Conservation (phyloP, 2,329 filamentous ascomycete species). For the Juglanconis juglandina region DNA sequence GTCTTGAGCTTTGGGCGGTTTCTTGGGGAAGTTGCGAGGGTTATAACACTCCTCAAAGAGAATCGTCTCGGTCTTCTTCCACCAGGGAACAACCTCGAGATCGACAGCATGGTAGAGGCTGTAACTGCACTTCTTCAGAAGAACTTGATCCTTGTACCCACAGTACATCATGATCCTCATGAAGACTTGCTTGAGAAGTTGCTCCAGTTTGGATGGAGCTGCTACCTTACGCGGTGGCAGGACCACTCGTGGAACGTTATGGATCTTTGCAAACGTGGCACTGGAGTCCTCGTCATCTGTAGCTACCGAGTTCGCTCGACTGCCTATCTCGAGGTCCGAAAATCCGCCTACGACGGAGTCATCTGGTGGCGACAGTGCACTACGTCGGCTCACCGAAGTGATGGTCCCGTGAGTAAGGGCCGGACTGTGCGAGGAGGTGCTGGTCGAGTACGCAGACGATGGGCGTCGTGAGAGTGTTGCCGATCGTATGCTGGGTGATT, state of each 20-base stretch:
- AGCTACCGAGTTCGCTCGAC: neutral
- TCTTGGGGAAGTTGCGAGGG: conserved; percentile 10
- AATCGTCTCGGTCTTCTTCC: conserved; percentile 7
- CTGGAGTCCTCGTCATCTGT: neutral
- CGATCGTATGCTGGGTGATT: neutral
- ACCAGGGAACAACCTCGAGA: conserved; percentile 15
- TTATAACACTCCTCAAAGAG: conserved; percentile 11
- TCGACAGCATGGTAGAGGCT: conserved; percentile 6
- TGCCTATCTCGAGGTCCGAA: neutral
- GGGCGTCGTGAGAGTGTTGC: neutral
- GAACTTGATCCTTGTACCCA: conserved; percentile 7
- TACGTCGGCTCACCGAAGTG: neutral
- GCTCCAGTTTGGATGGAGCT: conserved; percentile 6
- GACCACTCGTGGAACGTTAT: neutral
- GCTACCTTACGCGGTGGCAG: neutral
- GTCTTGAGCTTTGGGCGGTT: neutral
- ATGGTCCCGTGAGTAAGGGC: neutral
- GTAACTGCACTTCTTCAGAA: conserved; percentile 11
- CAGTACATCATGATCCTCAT: conserved; percentile 17
- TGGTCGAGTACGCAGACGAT: conserved; percentile 2
- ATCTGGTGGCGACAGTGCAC: conserved; percentile 1
- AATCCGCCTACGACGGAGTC: conserved; percentile 1
- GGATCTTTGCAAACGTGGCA: conserved; percentile 10
- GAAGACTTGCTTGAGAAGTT: conserved; percentile 10
- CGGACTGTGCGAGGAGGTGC: conserved; percentile 5